These are phyloP conservation scores for Trichaptum fuscoviolaceum DNA, from an alignment of 768 basidiomycete species.

Conservation along the genomic window DNA sequence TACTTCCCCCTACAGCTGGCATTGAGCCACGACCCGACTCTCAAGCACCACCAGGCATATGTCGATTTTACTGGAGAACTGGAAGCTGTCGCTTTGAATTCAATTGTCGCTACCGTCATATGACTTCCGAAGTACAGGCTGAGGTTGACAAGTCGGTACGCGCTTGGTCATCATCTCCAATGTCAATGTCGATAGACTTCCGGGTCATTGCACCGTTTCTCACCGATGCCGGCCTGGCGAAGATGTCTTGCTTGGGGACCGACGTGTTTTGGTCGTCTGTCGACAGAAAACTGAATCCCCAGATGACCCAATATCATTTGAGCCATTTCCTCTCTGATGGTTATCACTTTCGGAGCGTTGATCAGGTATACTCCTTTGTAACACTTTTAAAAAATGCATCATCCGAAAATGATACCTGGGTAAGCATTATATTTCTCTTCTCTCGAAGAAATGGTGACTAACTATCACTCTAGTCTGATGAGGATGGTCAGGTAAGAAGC, in stretches of 20 bases:
- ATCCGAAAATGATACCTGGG: constrained; percentile 20
- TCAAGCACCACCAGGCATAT: too few relatives aligned
- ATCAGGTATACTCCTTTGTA: constrained; percentile 43
- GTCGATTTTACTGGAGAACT: too few relatives aligned
- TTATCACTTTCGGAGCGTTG: constrained; percentile 36
- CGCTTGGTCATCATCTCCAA: neutral
- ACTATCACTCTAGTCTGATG: constrained; percentile 30
- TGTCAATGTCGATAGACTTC: constrained; percentile 14
- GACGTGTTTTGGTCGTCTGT: constrained; percentile 31
- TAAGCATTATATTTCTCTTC: constrained; percentile 17
- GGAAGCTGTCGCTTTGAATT: too few relatives aligned
- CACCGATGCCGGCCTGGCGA: constrained; percentile 40
- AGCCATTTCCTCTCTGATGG: constrained; percentile 37
- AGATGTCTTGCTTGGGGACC: constrained; percentile 34
- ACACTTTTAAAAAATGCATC: constrained; percentile 21
- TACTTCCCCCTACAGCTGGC: neutral
- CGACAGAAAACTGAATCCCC: constrained; percentile 31
- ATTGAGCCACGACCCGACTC: too few relatives aligned
- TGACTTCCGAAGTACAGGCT: too few relatives aligned
- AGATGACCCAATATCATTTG: constrained; percentile 40
- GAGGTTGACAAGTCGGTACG: too few relatives aligned
- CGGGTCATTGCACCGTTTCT: constrained; percentile 42
- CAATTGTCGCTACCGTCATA: too few relatives aligned
- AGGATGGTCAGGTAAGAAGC: constrained; percentile 52
- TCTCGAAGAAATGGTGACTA: neutral